Base-by-base conservation (phyloP, 768 basidiomycete genomes). In the Dentipellis sp. region DNA sequence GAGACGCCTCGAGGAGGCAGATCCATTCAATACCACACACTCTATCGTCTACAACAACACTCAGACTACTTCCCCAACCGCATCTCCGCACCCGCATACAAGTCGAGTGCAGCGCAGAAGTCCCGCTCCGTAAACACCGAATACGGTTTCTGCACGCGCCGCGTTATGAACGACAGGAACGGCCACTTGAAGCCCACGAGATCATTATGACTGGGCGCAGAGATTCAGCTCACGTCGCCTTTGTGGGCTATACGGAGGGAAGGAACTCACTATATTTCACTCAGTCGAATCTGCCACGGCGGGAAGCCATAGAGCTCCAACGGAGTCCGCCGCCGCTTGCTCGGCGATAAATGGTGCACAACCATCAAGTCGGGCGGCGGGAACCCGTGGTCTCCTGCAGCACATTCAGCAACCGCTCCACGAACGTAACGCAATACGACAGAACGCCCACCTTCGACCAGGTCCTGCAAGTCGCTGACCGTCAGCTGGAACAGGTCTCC, bases 251-350 rank as follows among this genome's bases (percentile, higher is more conserved):
- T 10, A 39, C 38, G 16, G 42, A 10, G 48, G 10, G 10, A 50
- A 36, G 21, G 48, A 10, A 70, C 86, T 69, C 65, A 91, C 90
- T 83, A 77, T 58, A 92, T 82, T 67, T 92, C 90, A 47, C 87
- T 88, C 42, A 92, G 70, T 55, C 84, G 75, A n/a, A 83, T 80
- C 62, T 92, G 90, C 89, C 90, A 92, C 14, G 90, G 90, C 16
- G 90, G 90, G 63, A 86, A 91, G 4, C 84, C 86, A 61, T 85
- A 71, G 19, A 91, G 71, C 66, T 91, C 87, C 52, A 84, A 68
- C 1, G 86, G 81, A 21, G 71, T 63, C 39, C 64, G 66, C 38
- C 70, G 67, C 38, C 67, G 67, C 50, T 63, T 68, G 11, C 70
- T 65, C 2, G 73, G 69, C 35, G 71, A 71, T 19, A 86, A 58